Base-by-base conservation (phyloP, 169 alveolate genomes). In the Cryptosporidium parvum region DNA sequence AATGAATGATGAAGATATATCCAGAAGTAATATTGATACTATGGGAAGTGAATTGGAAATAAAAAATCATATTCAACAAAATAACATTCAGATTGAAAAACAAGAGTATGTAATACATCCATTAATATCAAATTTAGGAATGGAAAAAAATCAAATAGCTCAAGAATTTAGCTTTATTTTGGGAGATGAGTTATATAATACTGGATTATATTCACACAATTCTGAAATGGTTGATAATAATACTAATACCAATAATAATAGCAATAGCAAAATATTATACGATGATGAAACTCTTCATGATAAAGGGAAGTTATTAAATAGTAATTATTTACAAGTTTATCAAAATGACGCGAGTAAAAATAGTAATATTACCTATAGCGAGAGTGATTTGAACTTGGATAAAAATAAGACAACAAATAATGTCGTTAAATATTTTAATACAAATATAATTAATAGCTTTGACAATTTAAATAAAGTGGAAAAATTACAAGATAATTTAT, bases 91-190 rank as follows among this genome's bases (percentile, higher is more conserved):
- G 35, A 37, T 65, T 65, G 45, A 65, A 65, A n/a, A 37, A 29
- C 53, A 37, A 10, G 72, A 70, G 2, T 70, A 29, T 45, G 84
- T 70, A 45, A 70, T 70, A 29, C 84, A 70, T 12, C 84, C 84
- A 45, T 18, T 70, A 23, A 45, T 70, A 70, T 16, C 84, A 23
- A 70, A 42, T 70, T 70, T 70, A 70, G 72, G 31, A 10, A 70
- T 48, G 7, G 84, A 70, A n/a, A 45, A 42, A 23, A 29, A 45
- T n/a, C 65, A 44, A 35, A 16, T n/a, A 18, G 4, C 37, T 44
- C 37, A 18, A 9, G 62, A 70, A 29, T n/a, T 29, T 16, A 45
- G 21, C 12, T 70, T 70, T 29, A 3, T 45, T 44, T 9, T 29
- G 26, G 45, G 45, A n/a, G 67, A 70, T 39, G 31, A 45, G 5